These are phyloP conservation scores for Ustilago trichophora DNA, from an alignment of 1,284 basidiomycete species.

Conservation along the genomic window DNA sequence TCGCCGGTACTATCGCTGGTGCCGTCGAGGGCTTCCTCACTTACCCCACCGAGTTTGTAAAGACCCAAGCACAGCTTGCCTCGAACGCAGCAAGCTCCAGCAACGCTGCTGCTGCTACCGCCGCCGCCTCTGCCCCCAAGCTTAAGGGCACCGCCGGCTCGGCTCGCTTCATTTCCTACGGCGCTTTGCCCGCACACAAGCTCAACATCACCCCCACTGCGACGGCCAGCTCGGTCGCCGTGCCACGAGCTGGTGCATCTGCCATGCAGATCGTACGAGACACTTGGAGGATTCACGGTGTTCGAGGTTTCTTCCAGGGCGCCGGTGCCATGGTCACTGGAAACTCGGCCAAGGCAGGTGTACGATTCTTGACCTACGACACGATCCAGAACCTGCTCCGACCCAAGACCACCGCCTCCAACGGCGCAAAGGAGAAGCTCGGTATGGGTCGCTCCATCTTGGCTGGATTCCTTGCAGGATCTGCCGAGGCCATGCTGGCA, in stretches of 20 bases:
- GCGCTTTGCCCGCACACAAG: slow-evolving; percentile 50
- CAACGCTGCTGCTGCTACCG: background rate
- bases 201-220: slow-evolving; percentile 9
- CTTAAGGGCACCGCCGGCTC: slow-evolving; percentile 59
- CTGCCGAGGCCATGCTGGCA: slow-evolving; percentile 89
- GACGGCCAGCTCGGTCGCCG: background rate
- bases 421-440: slow-evolving; percentile 3
- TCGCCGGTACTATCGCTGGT: slow-evolving; percentile 86
- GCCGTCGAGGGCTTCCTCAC: slow-evolving; percentile 80
- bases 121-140: slow-evolving; percentile 29
- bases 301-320: slow-evolving; percentile 13
- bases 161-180: slow-evolving; percentile 52
- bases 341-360: slow-evolving; percentile 74
- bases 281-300: slow-evolving; percentile 7
- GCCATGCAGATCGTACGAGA: slow-evolving; percentile 22
- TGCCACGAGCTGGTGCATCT: slow-evolving; percentile 6
- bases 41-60: slow-evolving; percentile 90
- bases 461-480: slow-evolving; percentile 91
- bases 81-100: slow-evolving; percentile 8
- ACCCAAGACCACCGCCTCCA: slow-evolving; percentile 4
- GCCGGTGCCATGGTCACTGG: slow-evolving; percentile 39
- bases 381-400: slow-evolving; percentile 75
- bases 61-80: slow-evolving; percentile 71
- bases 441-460: slow-evolving; percentile 22
- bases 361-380: too few relatives aligned